Conservation (phyloP, 2,329 filamentous ascomycete genomes). For the Fusarium pseudocircinatum region DNA sequence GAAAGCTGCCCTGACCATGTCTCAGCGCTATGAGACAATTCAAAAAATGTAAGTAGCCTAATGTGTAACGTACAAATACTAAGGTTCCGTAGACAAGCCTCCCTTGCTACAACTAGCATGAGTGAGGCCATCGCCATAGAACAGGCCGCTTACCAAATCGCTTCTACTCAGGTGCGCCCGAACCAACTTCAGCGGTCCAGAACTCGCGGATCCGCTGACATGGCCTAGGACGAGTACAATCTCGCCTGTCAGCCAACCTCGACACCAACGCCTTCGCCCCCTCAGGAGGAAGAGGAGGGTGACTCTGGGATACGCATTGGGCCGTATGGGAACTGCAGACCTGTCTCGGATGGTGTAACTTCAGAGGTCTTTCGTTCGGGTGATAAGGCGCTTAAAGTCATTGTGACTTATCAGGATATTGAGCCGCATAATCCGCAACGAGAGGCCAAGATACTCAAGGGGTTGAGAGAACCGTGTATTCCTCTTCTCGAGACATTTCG, state of each 20-base stretch:
- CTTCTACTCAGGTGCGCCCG: constrained; percentile 64
- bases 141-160: constrained; percentile 67
- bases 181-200: constrained; percentile 16
- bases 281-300: constrained; percentile 7
- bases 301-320: constrained; percentile 60
- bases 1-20: constrained; percentile 63
- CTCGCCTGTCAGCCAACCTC: constrained; percentile 49
- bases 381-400: constrained; percentile 81
- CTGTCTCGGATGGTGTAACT: constrained; percentile 75
- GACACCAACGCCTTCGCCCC: constrained; percentile 11
- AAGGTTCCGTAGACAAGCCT: constrained; percentile 41
- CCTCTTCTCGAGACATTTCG: constrained; percentile 78
- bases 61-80: background rate
- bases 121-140: constrained; percentile 71
- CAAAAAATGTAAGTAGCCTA: constrained; percentile 54
- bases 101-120: constrained; percentile 44
- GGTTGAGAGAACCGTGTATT: constrained; percentile 67
- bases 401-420: constrained; percentile 75
- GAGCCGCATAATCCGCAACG: constrained; percentile 85
- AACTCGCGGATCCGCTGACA: constrained; percentile 38
- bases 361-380: constrained; percentile 82
- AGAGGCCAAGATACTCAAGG: constrained; percentile 78
- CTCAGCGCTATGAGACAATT: constrained; percentile 70
- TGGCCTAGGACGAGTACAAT: constrained; percentile 67
- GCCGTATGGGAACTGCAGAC: constrained; percentile 61